Evolutionary conservation across 352 stramenopile genomes (phyloP), one percentile per base, ranked within the genome.

Genomic region (Phytophthora agathidicida): DNA sequence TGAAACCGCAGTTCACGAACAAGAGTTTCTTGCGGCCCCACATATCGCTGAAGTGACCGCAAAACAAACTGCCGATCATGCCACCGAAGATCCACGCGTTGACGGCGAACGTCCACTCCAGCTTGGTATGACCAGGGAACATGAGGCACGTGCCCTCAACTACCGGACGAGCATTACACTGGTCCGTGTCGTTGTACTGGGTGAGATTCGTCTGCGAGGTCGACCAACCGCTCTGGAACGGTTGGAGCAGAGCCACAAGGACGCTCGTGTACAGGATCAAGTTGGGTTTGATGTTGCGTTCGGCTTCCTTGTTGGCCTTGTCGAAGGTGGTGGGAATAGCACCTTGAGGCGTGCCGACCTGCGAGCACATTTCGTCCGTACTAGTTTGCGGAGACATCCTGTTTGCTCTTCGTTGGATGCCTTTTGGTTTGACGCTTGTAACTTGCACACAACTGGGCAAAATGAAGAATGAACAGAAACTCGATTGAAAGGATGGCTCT

Each of bases 161-260:
- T 7, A 63, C 54, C 10, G 54, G 54, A 22, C 54, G 54, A 1
- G 44, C 54, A 38, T 63, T 63, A 30, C 54, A 63, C 23, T 63
- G 35, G 26, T 47, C 36, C 17, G 54, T 63, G 30, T 63, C 54
- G 27, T 33, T 63, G 44, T 63, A 63, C 30, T 73, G 68, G 1
- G 71, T 75, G 6, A 80, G 48, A 28, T 83, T 84, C 32, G 85
- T 55, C 49, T 88, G 77, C 10, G 71, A 75, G 14, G 79, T 68
- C 19, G 68, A 71, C 80, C 77, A 88, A 32, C 77, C 77, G 49
- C 71, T 78, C 47, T 88, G 75, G 44, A 79, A 64, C 17, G 71
- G 50, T 26, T 77, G 71, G 10, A 88, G 51, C 20, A 90, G 51
- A 48, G 65, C 65, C 28, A 89, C 52, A 11, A 65, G 44, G 5